phyloP scores from a whole-genome alignment of 2,329 filamentous ascomycete genomes.

The Endothia cerciana region DNA sequence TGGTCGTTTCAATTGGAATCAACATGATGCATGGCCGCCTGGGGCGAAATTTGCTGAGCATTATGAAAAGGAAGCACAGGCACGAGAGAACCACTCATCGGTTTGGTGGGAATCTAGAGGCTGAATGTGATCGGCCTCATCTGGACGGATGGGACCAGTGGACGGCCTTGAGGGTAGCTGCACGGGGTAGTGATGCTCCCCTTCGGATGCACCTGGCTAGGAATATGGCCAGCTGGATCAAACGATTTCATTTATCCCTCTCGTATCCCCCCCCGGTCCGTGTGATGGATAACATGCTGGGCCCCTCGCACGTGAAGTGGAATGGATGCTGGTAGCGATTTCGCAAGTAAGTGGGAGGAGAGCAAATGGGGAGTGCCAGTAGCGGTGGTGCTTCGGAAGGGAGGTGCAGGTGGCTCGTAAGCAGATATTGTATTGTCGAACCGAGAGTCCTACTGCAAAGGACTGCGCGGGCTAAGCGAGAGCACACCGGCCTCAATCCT shows the following conservation, averaged over 20 bases:
- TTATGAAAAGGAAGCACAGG: not conserved
- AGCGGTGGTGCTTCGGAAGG: too few species aligned
- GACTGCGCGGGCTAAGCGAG: not conserved
- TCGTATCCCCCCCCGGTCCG: not conserved
- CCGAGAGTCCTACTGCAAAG: not conserved
- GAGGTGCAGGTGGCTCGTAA: too few species aligned
- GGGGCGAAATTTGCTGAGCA: not conserved
- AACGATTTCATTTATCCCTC: too few species aligned
- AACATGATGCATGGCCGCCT: slow-evolving; percentile 8
- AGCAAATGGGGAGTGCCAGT: too few species aligned
- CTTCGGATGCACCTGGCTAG: too few species aligned
- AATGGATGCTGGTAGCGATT: too few species aligned
- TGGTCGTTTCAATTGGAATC: slow-evolving; percentile 3
- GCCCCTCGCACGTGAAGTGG: too few species aligned
- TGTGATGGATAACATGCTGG: too few species aligned
- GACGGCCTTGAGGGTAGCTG: too few species aligned
- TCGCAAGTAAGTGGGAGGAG: too few species aligned
- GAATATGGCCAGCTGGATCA: too few species aligned
- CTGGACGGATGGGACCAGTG: not conserved
- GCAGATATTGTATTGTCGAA: not conserved
- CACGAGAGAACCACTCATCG: not conserved
- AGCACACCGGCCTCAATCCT: not conserved
- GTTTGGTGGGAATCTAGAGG: not conserved
- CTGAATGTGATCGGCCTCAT: not conserved
- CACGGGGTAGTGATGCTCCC: too few species aligned